Evolutionary conservation across 805 yeast genomes (phyloP), one percentile per base, ranked within the genome.

Genomic region (Candida jianshihensis): DNA sequence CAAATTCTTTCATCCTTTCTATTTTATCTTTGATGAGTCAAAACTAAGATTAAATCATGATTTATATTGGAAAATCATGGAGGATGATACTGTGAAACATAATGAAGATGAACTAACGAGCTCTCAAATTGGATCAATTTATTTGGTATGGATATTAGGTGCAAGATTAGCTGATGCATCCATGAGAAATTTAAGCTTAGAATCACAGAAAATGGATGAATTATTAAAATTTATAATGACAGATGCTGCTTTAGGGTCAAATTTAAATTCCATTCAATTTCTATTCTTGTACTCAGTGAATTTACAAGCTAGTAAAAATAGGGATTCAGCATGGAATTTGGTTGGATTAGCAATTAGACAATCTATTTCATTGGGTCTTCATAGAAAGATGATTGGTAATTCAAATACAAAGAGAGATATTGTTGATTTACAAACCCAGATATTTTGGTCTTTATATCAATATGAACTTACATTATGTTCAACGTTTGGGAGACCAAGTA

Each of bases 241-340:
- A 13, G 73, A 68, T 38, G 62, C 67, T 31, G 56, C 68, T 16
- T 41, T 70, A 30, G 63, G 68, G 1, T 72, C 76, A 4, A 57
- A 66, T 4, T 43, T 70, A 13, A 63, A 61, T 33, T 71, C 75
- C 4, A 65, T 71, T 11, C 54, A 73, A 33, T 54, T 68, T 14
- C 43, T 70, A 14, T 57, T 64, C 31, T 45, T 70, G 22, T 56
- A 69, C 26, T 60, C 74, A 0, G 57, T 66, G 11, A 66, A 71
- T 48, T 42, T 71, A 28, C 68, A 68, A 30, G 58, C 70, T 31
- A 59, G 59, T 19, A 67, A 63, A 42, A 66, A 66, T 28, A 59
- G 74, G 39, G 76, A 71, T 39, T 62, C 70, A 34, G 70, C 72
- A 0, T 71, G 70, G 61, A 64, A 68, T 41, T 41, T 71, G 31